These are phyloP conservation scores for Blepharisma japonicum DNA, from an alignment of 73 alveolate genomes.

Conservation along the genomic window DNA sequence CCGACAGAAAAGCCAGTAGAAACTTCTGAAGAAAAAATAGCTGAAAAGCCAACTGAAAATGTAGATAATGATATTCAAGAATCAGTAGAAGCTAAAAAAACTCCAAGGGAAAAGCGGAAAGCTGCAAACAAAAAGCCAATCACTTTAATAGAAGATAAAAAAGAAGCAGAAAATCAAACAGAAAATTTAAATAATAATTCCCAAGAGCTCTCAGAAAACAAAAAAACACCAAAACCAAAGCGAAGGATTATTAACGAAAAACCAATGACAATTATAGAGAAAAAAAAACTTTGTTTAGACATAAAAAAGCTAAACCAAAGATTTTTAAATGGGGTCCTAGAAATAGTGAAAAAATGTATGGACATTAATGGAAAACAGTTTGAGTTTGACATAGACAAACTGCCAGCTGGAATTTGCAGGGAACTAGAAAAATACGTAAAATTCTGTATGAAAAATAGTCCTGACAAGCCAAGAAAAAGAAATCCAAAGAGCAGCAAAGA, in stretches of 20 bases:
- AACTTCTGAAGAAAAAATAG: no score
- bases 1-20: no score
- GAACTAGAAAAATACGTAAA: constrained; percentile 75
- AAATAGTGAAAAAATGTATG: constrained; percentile 27
- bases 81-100: no score
- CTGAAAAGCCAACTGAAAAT: no score
- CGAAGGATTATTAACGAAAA: neutral
- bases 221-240: neutral
- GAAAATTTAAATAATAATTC: neutral
- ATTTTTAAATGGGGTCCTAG: constrained; percentile 25
- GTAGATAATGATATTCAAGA: no score
- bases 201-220: no score
- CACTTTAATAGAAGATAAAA: neutral
- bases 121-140: neutral
- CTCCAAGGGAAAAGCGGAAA: neutral
- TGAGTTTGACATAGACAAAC: constrained; percentile 81
- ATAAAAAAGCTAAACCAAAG: constrained; percentile 27
- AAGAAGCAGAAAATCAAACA: neutral
- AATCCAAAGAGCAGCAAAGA: no score
- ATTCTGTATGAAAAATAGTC: constrained; percentile 34
- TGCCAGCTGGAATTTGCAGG: constrained; percentile 63
- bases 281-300: neutral
- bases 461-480: neutral
- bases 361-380: constrained; percentile 49
- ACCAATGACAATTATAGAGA: constrained; percentile 21